These are phyloP conservation scores for Ophiostoma sp. DNA, from an alignment of 2,329 filamentous ascomycete genomes.

Conservation along the genomic window DNA sequence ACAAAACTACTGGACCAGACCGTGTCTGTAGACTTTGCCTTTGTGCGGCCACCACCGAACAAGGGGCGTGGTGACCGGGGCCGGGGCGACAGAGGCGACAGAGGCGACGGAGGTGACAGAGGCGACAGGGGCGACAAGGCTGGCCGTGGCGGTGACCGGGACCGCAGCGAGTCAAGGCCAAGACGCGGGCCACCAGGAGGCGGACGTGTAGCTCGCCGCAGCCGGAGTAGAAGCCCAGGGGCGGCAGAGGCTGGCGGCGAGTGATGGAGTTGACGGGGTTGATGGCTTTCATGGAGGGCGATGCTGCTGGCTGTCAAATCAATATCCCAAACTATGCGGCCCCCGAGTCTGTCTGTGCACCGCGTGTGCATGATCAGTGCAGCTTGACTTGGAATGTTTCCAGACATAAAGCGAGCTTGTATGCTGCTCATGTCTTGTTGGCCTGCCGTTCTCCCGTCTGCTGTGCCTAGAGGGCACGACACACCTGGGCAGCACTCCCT, in stretches of 20 bases:
- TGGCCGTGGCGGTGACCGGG: constrained; percentile 11
- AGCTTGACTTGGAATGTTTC: neutral
- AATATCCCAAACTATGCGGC: neutral
- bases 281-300: too few relatives aligned
- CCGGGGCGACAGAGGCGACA: constrained; percentile 34
- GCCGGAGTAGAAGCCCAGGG: constrained; percentile 45
- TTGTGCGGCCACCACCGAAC: constrained; percentile 69
- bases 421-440: neutral
- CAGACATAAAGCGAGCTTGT: too few relatives aligned
- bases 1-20: constrained; percentile 77
- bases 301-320: neutral
- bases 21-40: constrained; percentile 76
- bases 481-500: neutral
- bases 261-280: neutral
- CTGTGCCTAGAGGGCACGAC: neutral
- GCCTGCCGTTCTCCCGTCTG: neutral
- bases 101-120: constrained; percentile 33
- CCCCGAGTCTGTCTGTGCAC: neutral
- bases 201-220: constrained; percentile 32
- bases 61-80: constrained; percentile 42
- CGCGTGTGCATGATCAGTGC: neutral
- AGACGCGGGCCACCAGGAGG: constrained; percentile 33
- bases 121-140: constrained; percentile 11
- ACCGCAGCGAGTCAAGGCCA: constrained; percentile 19
- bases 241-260: constrained; percentile 32